Evolutionary conservation across 202 grass and related monocot species (phyloP), one percentile per base, ranked within the genome.

Genomic region (Panicum virgatum): DNA sequence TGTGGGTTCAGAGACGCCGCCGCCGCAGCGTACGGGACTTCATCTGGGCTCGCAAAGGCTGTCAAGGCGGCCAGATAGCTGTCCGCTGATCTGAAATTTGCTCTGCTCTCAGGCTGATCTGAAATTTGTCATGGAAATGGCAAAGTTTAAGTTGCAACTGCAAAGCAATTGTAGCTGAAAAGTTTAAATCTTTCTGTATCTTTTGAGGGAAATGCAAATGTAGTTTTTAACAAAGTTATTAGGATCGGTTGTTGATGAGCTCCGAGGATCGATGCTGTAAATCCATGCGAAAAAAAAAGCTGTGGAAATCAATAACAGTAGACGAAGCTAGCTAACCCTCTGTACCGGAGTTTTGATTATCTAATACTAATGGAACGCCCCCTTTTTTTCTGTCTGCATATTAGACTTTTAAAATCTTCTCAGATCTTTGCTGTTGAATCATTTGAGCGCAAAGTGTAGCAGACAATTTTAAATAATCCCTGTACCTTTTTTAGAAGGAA

Each of bases 31-130:
- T 86, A 90, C 53, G 79, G 79, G 20, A 3, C 34, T 3, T 54
- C 88, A 0, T 40, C 67, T 7, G 83, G 67, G 0, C 34, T 79
- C 5, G 61, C 61, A 0, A 90, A 90, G 79, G 47, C 23, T 1
- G 78, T 89, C 78, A 89, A 81, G 78, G 74, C 88, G 3, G 83
- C 88, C 43, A 86, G 88, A 57, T 90, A 86, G 75, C 12, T 1
- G 16, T 34, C 30, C 20, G 30, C 30, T 38, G 71, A 73, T 39
- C 50, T 73, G 71, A 56, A 73, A 73, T 12, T 56, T 56, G 30
- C 72, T 57, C 72, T 40, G 13, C 37, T 52, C 50, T 57, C 34
- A 39, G n/a, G n/a, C n/a, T n/a, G n/a, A n/a, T n/a, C n/a, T n/a
- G n/a, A n/a, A n/a, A n/a, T n/a, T n/a, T n/a, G n/a, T 12, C 19